These are phyloP conservation scores for Coniella lustricola DNA, from an alignment of 2,329 filamentous ascomycete genomes.

Conservation along the genomic window DNA sequence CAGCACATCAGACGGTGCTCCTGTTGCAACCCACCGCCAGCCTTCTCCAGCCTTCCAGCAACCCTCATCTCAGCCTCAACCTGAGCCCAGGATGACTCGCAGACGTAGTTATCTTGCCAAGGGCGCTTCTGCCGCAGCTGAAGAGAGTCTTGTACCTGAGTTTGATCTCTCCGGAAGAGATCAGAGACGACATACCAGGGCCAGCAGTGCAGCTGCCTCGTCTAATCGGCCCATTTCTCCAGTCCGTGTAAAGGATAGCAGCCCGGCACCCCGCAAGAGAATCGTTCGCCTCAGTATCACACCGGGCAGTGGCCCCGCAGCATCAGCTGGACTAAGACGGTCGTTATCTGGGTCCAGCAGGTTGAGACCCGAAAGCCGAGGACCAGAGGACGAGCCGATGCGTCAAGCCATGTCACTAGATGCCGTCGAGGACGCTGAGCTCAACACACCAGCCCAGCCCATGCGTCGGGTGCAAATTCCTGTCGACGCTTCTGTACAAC, in stretches of 20 bases:
- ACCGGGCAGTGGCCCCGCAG: constrained; percentile 26
- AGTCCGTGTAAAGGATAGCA: constrained; percentile 39
- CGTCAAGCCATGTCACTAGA: constrained; percentile 15
- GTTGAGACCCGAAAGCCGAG: constrained; percentile 20
- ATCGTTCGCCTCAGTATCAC: constrained; percentile 51
- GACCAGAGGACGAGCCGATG: constrained; percentile 26
- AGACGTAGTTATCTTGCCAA: constrained; percentile 43
- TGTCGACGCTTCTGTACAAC: constrained; percentile 42
- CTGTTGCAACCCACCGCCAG: constrained; percentile 20
- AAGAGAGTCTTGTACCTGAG: constrained; percentile 24
- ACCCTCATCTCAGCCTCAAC: constrained; percentile 5
- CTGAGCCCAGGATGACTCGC: constrained; percentile 41
- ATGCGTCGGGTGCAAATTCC: constrained; percentile 50
- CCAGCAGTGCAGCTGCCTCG: constrained; percentile 38
- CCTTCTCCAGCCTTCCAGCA: not conserved
- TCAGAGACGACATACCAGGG: constrained; percentile 36
- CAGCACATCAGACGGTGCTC: constrained; percentile 39
- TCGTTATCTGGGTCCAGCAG: constrained; percentile 36
- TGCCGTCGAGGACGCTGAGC: constrained; percentile 23
- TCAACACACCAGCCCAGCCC: constrained; percentile 48
- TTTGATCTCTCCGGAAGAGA: constrained; percentile 21
- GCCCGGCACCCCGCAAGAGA: constrained; percentile 45
- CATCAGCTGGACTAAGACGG: constrained; percentile 40
- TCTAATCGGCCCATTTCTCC: constrained; percentile 38
- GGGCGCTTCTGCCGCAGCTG: constrained; percentile 35